phyloP scores from a whole-genome alignment of 345 rosid genomes.

The Garcia nutans region DNA sequence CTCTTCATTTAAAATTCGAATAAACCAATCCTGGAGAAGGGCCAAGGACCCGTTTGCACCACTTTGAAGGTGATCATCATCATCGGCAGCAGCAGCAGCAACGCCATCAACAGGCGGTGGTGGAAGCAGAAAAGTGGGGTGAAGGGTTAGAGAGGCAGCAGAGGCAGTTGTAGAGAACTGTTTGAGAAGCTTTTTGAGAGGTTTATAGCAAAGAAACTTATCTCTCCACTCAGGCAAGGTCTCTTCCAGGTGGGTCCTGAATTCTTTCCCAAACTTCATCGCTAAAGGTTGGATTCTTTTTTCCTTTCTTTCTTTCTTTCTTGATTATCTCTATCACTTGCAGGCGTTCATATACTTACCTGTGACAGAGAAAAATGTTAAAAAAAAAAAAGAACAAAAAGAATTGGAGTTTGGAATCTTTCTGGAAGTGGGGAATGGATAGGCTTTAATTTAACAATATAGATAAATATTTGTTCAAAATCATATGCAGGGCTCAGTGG shows the following conservation, averaged over 20 bases:
- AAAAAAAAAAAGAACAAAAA: no score
- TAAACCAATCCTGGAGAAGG: constrained; percentile 62
- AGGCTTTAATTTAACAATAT: no score
- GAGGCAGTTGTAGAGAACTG: constrained; percentile 40
- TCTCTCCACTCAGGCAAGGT: constrained; percentile 94
- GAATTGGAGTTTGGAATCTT: no score
- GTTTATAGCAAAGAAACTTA: constrained; percentile 91
- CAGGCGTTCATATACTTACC: no score
- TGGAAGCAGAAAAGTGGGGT: constrained; percentile 11
- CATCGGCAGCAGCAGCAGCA: constrained; percentile 1
- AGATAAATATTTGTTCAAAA: no score
- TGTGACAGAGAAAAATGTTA: no score
- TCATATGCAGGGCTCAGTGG: no score
- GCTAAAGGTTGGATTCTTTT: background rate
- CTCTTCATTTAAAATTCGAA: constrained; percentile 76
- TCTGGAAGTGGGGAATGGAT: no score
- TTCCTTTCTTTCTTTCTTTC: no score
- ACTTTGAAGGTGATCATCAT: background rate
- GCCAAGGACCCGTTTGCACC: constrained; percentile 25
- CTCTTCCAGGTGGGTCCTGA: constrained; percentile 84
- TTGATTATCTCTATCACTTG: no score
- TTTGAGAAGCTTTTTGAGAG: constrained; percentile 82
- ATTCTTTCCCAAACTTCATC: constrained; percentile 94
- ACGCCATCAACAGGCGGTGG: constrained; percentile 12
- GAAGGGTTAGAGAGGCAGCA: constrained; percentile 3